phyloP scores from a whole-genome alignment of 1,284 basidiomycete genomes.

The Schizophyllum amplum region DNA sequence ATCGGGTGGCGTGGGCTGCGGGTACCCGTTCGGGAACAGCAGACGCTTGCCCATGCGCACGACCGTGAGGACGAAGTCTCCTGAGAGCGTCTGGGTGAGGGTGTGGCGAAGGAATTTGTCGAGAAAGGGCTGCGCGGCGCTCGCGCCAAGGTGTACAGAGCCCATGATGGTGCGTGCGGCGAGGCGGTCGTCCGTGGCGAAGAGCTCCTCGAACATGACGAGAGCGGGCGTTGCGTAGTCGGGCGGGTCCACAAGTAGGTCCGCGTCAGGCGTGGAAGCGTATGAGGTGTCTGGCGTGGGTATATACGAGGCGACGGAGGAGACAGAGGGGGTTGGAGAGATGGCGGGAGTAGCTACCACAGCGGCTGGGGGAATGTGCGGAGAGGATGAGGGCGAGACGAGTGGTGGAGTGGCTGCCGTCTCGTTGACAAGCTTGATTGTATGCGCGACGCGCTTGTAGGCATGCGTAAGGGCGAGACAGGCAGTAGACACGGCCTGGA shows the following conservation, averaged over 20 bases:
- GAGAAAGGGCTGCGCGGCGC: conserved; percentile 36
- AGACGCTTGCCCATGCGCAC: conserved; percentile 48
- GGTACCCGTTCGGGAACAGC: conserved; percentile 78
- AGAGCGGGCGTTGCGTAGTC: conserved; percentile 32
- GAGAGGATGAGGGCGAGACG: conserved; percentile 9
- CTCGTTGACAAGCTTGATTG: conserved; percentile 59
- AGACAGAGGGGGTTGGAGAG: conserved; percentile 13
- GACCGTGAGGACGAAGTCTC: conserved; percentile 36
- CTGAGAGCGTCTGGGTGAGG: conserved; percentile 48
- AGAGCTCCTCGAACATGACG: conserved; percentile 38
- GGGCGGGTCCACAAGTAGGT: too few relatives aligned
- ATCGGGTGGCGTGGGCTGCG: conserved; percentile 54
- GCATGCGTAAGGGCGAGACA: conserved; percentile 59
- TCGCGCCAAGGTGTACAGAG: conserved; percentile 27
- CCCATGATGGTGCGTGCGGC: conserved; percentile 34
- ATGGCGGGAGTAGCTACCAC: conserved; percentile 11
- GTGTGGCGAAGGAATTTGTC: conserved; percentile 59
- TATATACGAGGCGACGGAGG: conserved; percentile 9
- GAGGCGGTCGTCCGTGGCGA: conserved; percentile 37
- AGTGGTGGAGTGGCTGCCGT: conserved; percentile 16
- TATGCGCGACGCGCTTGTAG: conserved; percentile 55
- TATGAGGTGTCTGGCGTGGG: background rate
- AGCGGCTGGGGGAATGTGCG: conserved; percentile 3
- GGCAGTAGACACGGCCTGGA: conserved; percentile 62
- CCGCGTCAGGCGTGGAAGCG: background rate